Conservation (phyloP, 208 protist species). For the Acanthamoeba sp. region DNA sequence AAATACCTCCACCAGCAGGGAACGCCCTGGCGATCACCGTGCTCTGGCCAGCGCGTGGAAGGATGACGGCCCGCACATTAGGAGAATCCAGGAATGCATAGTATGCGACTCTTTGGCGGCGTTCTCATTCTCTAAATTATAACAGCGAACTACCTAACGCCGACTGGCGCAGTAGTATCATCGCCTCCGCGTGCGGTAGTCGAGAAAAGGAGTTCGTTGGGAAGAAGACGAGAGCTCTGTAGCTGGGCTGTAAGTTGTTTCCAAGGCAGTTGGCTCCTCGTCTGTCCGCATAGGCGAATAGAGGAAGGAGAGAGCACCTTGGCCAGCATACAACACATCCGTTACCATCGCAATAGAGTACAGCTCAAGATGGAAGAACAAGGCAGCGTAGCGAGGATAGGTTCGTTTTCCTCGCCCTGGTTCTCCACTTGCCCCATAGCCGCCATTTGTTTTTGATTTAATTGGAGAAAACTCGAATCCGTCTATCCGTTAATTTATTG, state of each 20-base stretch:
- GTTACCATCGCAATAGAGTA: not conserved
- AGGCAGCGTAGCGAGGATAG: constrained; percentile 23
- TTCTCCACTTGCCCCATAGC: not conserved
- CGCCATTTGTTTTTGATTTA: not conserved
- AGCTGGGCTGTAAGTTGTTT: not conserved
- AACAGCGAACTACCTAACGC: not conserved
- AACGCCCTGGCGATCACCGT: too few species aligned
- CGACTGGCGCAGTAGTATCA: too few species aligned
- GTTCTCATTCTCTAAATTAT: not conserved
- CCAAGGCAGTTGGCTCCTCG: not conserved
- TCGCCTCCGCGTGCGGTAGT: not conserved
- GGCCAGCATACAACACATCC: not conserved
- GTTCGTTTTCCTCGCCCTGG: not conserved
- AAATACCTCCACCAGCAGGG: too few species aligned
- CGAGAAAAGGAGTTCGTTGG: not conserved
- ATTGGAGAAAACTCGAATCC: too few species aligned
- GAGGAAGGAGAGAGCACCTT: not conserved
- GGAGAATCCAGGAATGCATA: too few species aligned
- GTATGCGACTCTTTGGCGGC: too few species aligned
- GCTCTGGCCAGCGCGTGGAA: too few species aligned
- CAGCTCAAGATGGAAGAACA: constrained; percentile 2
- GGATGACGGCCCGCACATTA: too few species aligned
- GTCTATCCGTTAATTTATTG: too few species aligned
- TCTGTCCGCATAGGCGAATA: constrained; percentile 14
- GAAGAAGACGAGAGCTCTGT: not conserved